Evolutionary conservation across 2,329 filamentous ascomycete genomes (phyloP), one percentile per base, ranked within the genome.

Genomic region (Apiospora pterosperma): DNA sequence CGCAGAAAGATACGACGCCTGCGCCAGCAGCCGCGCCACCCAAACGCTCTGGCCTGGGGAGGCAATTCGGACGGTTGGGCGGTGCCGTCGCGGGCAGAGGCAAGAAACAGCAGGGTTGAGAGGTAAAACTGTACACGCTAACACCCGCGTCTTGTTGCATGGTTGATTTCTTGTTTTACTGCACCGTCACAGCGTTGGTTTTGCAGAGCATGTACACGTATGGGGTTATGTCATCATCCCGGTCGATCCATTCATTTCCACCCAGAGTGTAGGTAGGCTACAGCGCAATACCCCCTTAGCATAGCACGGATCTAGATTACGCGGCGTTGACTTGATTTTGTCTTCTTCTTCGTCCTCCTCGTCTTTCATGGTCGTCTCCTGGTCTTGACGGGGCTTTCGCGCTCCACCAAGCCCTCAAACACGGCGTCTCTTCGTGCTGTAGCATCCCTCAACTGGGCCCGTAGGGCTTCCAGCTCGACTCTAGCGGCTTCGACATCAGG

Each of bases 331-430:
- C 41, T 31, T 25, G 39, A n/a, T 39, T 16, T 12, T 5, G 10
- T 6, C 34, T 23, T 10, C 19, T 62, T n/a, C n/a, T n/a, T n/a
- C n/a, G n/a, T n/a, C n/a, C n/a, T n/a, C n/a, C n/a, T n/a, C n/a
- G n/a, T n/a, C n/a, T n/a, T n/a, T 62, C 28, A 42, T 34, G 39
- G 60, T 5, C 60, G 25, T 62, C 81, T 84, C 64, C 79, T 77
- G 2, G 65, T 64, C 66, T 80, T 81, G 59, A 76, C 73, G 4
- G 86, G 86, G 63, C 85, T 88, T 72, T 87, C 85, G 44, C 82
- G 80, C 70, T 88, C 87, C 2, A 92, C 87, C 59, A 96, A 75
- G 2, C 83, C 85, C 73, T 95, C 92, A 74, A 97, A 96, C 63
- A 92, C 81, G 36, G 80, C 83, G 74, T 97, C 92, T 63, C 93